Conservation (phyloP, 176 grass and related monocot species). For the Oryza glumipatula region DNA sequence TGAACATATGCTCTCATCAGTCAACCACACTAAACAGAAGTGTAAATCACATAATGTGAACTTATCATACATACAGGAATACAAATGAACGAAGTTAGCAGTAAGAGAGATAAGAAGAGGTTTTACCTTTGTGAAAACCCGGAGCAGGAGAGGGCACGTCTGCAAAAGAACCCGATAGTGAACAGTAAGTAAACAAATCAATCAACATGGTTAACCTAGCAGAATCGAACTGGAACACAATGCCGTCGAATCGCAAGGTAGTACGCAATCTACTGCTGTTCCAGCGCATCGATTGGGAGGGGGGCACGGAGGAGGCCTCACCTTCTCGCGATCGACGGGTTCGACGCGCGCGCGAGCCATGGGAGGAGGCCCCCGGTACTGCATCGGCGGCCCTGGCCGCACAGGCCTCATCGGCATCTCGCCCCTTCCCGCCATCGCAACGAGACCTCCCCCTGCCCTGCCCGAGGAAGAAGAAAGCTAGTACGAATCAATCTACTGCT, state of each 20-base stretch:
- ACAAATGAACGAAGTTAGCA: not conserved
- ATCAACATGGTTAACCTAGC: not conserved
- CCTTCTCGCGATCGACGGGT: conserved; percentile 95
- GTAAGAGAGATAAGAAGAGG: not conserved
- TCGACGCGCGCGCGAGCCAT: conserved; percentile 65
- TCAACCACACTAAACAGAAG: not conserved
- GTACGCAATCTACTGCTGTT: not conserved
- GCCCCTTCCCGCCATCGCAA: conserved; percentile 50
- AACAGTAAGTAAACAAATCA: conserved; percentile 19
- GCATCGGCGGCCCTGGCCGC: conserved; percentile 61
- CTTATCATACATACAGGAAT: not conserved
- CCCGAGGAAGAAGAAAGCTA: not conserved
- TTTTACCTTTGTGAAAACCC: conserved; percentile 91
- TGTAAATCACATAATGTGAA: not conserved
- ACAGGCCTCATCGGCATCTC: conserved; percentile 65
- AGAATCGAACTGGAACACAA: not conserved
- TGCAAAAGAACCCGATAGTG: conserved; percentile 44
- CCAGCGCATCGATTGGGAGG: not conserved
- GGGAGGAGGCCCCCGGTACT: conserved; percentile 75
- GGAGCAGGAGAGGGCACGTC: conserved; percentile 94
- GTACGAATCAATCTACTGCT: not conserved
- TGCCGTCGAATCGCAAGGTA: not conserved
- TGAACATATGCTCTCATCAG: not conserved
- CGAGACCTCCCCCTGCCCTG: not conserved
- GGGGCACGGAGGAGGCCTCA: not conserved